Conservation (phyloP, 192 early-diverging fungal genomes). For the Gaertneriomyces sp. region DNA sequence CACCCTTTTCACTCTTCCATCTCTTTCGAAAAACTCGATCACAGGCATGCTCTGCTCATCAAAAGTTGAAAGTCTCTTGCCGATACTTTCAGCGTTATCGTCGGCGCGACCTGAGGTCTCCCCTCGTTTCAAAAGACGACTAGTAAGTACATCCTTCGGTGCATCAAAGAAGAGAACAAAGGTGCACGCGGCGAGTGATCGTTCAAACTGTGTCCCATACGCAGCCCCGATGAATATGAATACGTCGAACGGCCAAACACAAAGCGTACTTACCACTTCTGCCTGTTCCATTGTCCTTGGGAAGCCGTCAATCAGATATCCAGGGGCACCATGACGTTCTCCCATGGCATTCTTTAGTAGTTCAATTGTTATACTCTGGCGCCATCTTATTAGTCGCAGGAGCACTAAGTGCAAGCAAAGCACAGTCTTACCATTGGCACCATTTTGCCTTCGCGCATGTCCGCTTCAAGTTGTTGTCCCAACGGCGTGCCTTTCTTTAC, state of each 20-base stretch:
- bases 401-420: neutral
- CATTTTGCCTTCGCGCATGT: slow-evolving; percentile 88
- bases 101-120: slow-evolving; percentile 52
- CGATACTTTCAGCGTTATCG: slow-evolving; percentile 54
- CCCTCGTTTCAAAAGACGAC: slow-evolving; percentile 49
- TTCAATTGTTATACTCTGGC: slow-evolving; percentile 34
- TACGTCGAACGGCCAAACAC: neutral
- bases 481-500: slow-evolving; percentile 39
- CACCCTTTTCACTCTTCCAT: neutral
- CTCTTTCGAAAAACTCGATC: slow-evolving; percentile 37
- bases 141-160: slow-evolving; percentile 49
- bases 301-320: slow-evolving; percentile 64
- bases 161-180: slow-evolving; percentile 42
- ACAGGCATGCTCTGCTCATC: slow-evolving; percentile 47
- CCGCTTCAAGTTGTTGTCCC: slow-evolving; percentile 49
- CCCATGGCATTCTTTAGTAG: slow-evolving; percentile 33
- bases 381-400: neutral
- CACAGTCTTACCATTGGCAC: slow-evolving; percentile 61
- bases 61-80: slow-evolving; percentile 47
- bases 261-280: slow-evolving; percentile 19
- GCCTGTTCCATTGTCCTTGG: slow-evolving; percentile 64
- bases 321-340: slow-evolving; percentile 27
- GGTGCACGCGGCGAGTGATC: neutral
- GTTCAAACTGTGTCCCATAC: slow-evolving; percentile 12
- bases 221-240: neutral